These are phyloP conservation scores for Trichoderma sp. DNA, from an alignment of 2,329 filamentous ascomycete species.

Conservation along the genomic window DNA sequence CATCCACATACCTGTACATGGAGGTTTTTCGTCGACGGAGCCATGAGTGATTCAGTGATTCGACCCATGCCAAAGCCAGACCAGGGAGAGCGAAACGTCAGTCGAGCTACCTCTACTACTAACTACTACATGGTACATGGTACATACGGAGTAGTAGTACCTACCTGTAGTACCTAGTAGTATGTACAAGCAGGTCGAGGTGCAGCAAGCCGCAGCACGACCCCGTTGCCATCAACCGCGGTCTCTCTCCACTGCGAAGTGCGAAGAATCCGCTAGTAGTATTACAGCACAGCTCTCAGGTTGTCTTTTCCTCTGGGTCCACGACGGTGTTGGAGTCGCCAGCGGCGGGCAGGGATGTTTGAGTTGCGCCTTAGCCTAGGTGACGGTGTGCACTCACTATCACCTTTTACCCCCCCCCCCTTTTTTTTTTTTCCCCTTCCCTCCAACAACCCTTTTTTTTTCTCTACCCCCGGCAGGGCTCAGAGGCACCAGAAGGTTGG, in stretches of 20 bases:
- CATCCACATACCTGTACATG: slow-evolving; percentile 4
- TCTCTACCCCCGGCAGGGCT: slow-evolving; percentile 9
- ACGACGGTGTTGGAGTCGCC: slow-evolving; percentile 11
- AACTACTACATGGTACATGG: too few species aligned
- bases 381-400: slow-evolving; percentile 8
- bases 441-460: slow-evolving; percentile 1
- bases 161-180: too few species aligned
- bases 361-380: slow-evolving; percentile 15
- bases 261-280: slow-evolving; percentile 10
- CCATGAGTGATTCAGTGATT: slow-evolving; percentile 18
- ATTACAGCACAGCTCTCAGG: slow-evolving; percentile 10
- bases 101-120: too few species aligned
- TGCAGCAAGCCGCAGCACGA: slow-evolving; percentile 14
- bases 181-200: slow-evolving; percentile 6
- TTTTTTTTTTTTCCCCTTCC: neutral
- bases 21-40: slow-evolving; percentile 15
- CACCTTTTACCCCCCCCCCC: neutral
- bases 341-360: slow-evolving; percentile 11
- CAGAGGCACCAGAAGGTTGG: slow-evolving; percentile 17
- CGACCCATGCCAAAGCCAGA: neutral
- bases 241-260: slow-evolving; percentile 14
- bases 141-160: too few species aligned
- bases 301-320: slow-evolving; percentile 12
- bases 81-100: slow-evolving; percentile 18
- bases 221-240: slow-evolving; percentile 13